These are phyloP conservation scores for Naumovozyma castellii DNA, from an alignment of 805 yeast genomes.

Conservation along the genomic window DNA sequence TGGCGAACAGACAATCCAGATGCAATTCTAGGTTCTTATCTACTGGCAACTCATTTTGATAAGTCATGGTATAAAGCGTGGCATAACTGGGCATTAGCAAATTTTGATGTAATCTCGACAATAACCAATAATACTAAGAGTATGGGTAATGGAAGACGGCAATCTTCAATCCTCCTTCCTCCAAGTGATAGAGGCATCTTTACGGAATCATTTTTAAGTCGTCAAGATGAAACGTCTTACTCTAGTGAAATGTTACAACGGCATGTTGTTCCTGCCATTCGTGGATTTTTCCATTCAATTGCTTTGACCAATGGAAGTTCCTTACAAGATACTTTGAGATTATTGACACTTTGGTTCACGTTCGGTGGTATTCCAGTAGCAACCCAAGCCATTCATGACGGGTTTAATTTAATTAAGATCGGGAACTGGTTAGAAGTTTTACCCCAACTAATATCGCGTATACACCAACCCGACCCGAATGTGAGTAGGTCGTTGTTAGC, in stretches of 20 bases:
- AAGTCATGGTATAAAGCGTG: slow-evolving; percentile 92
- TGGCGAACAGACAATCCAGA: slow-evolving; percentile 78
- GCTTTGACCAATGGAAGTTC: slow-evolving; percentile 76
- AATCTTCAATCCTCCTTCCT: background rate
- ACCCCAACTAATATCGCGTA: slow-evolving; percentile 88
- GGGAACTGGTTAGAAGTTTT: slow-evolving; percentile 91
- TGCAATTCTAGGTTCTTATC: slow-evolving; percentile 81
- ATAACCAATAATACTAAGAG: slow-evolving; percentile 23
- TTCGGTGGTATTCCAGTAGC: slow-evolving; percentile 88
- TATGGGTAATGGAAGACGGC: slow-evolving; percentile 8
- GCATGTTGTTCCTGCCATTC: slow-evolving; percentile 88
- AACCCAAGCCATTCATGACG: slow-evolving; percentile 76
- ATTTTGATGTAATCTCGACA: slow-evolving; percentile 81
- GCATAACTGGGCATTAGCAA: slow-evolving; percentile 98
- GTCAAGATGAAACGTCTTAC: slow-evolving; percentile 19
- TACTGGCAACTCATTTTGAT: slow-evolving; percentile 89
- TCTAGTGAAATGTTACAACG: slow-evolving; percentile 55
- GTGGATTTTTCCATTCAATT: slow-evolving; percentile 88
- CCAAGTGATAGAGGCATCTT: slow-evolving; percentile 7
- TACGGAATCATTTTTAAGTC: slow-evolving; percentile 17
- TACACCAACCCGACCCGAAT: slow-evolving; percentile 80
- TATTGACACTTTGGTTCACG: slow-evolving; percentile 85
- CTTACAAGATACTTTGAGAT: slow-evolving; percentile 77
- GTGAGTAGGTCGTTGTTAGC: slow-evolving; percentile 75
- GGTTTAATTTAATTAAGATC: slow-evolving; percentile 74